A percentile compares a stretch with the other conserved stretches of the same genome.
These are phyloP conservation scores for Wallacemonas sp. DNA, from an alignment of 208 protist genomes.

Conservation along the genomic window DNA sequence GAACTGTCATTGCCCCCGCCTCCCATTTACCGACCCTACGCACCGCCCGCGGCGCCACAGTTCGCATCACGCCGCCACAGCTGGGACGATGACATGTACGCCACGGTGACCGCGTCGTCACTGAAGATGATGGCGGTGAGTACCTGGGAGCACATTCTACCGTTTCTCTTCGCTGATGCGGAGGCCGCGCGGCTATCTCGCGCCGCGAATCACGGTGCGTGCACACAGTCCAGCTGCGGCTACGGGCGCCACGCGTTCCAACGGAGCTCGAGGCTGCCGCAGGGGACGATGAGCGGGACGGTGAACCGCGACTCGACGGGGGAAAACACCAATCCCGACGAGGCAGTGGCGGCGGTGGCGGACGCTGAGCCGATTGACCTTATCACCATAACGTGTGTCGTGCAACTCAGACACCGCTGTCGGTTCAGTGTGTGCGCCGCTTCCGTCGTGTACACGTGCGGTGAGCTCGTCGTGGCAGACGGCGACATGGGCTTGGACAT, in stretches of 20 bases:
- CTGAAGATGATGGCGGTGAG: too few species aligned
- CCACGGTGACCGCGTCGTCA: too few species aligned
- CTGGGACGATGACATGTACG: too few species aligned
- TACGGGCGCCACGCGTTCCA: not conserved
- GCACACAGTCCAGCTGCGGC: not conserved
- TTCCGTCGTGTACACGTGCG: slow-evolving; percentile 12
- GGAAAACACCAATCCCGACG: not conserved
- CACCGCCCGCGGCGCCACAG: too few species aligned
- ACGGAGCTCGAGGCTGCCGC: too few species aligned
- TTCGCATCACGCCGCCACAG: too few species aligned
- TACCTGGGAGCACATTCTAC: too few species aligned
- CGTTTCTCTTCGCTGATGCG: not conserved
- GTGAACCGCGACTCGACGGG: too few species aligned
- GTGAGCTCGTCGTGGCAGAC: slow-evolving; percentile 66
- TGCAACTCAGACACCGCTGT: slow-evolving; percentile 50
- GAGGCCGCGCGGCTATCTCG: not conserved
- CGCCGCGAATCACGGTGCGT: not conserved
- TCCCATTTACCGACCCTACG: too few species aligned
- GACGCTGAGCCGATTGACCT: slow-evolving; percentile 16
- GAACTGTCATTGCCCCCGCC: too few species aligned
- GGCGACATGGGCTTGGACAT: slow-evolving; percentile 80
- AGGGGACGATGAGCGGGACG: too few species aligned
- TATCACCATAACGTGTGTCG: slow-evolving; percentile 50
- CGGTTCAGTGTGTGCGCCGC: slow-evolving; percentile 36
- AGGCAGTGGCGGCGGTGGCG: not conserved